A percentile compares a stretch with the other conserved stretches of the same genome.
Evolutionary conservation across 1,284 basidiomycete species (phyloP).

Genomic region (Gymnopus androsaceus): DNA sequence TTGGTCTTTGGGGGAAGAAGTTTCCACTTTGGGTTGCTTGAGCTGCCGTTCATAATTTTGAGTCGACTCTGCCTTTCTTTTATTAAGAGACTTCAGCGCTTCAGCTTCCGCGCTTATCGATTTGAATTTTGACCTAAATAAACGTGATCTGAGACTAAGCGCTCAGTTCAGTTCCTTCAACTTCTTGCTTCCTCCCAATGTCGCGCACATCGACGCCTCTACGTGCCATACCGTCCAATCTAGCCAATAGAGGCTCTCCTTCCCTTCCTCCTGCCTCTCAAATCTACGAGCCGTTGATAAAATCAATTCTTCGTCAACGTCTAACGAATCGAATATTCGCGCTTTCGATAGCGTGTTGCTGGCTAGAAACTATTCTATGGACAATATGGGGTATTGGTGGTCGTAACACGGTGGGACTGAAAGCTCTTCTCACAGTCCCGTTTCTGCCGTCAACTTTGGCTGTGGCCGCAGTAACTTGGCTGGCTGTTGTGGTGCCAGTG

Average conservation of each 20-base stretch:
- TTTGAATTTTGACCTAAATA: not conserved
- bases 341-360: constrained; percentile 49
- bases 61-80: no score
- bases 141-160: not conserved
- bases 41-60: no score
- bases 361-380: constrained; percentile 45
- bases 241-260: constrained; percentile 47
- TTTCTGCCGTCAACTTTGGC: constrained; percentile 39
- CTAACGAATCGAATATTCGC: constrained; percentile 54
- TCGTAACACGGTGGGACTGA: constrained; percentile 29
- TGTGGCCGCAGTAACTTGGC: constrained; percentile 34
- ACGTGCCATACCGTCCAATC: constrained; percentile 36
- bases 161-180: not conserved
- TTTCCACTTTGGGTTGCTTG: no score
- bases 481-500: constrained; percentile 45
- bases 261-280: constrained; percentile 50
- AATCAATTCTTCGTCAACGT: constrained; percentile 56
- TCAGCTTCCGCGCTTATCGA: no score
- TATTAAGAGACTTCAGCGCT: no score
- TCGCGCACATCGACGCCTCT: constrained; percentile 27
- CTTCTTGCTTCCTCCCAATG: not conserved
- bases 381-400: constrained; percentile 41
- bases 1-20: not conserved
- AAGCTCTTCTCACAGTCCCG: constrained; percentile 36
- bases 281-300: constrained; percentile 61